phyloP scores from a whole-genome alignment of 1,284 basidiomycete genomes.

The Ustilago trichophora region DNA sequence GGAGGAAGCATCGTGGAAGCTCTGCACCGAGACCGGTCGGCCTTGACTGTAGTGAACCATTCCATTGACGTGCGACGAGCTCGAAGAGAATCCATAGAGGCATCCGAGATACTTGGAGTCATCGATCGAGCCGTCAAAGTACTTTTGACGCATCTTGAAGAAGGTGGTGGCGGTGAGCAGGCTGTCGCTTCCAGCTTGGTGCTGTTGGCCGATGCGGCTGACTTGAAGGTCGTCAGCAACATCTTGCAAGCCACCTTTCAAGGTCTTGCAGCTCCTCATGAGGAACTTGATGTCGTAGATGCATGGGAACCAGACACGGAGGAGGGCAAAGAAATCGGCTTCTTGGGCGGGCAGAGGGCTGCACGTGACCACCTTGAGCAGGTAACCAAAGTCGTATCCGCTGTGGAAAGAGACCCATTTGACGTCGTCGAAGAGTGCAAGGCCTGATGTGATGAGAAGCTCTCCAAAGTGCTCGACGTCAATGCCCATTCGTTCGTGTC shows the following conservation, averaged over 20 bases:
- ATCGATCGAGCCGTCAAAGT: slow-evolving; percentile 87
- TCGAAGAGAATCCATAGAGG: slow-evolving; percentile 62
- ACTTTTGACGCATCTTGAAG: slow-evolving; percentile 92
- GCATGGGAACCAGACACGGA: slow-evolving; percentile 92
- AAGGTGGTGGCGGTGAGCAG: slow-evolving; percentile 91
- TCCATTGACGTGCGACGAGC: slow-evolving; percentile 47
- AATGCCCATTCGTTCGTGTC: slow-evolving; percentile 91
- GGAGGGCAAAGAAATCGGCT: slow-evolving; percentile 86
- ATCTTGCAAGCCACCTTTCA: slow-evolving; percentile 94
- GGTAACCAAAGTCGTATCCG: slow-evolving; percentile 99
- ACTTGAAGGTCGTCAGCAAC: slow-evolving; percentile 93
- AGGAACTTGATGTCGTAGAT: slow-evolving; percentile 98
- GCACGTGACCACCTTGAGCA: slow-evolving; percentile 91
- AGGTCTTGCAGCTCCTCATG: slow-evolving; percentile 84
- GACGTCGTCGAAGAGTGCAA: slow-evolving; percentile 87
- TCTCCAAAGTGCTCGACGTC: slow-evolving; percentile 95
- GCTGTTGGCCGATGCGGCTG: slow-evolving; percentile 86
- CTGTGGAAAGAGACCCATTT: slow-evolving; percentile 99
- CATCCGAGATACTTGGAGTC: slow-evolving; percentile 64
- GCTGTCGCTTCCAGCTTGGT: slow-evolving; percentile 95
- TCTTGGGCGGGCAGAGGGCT: slow-evolving; percentile 87
- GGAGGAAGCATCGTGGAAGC: slow-evolving; percentile 42
- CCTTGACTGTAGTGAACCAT: slow-evolving; percentile 49
- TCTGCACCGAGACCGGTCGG: slow-evolving; percentile 38
- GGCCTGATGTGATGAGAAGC: slow-evolving; percentile 91